Conservation (phyloP, 2,329 filamentous ascomycete genomes). For the Pestalotiopsis sp. region DNA sequence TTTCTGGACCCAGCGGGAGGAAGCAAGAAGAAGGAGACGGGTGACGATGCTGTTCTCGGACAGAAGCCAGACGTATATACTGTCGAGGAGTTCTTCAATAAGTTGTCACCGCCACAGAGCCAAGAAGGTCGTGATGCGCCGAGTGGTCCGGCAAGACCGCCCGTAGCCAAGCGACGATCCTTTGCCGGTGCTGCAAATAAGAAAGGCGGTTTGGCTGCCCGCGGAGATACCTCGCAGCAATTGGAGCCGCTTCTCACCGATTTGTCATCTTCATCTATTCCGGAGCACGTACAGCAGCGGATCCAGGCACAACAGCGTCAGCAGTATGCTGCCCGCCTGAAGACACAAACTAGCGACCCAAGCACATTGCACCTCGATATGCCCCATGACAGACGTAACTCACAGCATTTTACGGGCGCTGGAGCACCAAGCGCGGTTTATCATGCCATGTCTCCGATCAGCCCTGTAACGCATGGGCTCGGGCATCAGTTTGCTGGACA, state of each 20-base stretch:
- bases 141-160: constrained; percentile 21
- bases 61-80: constrained; percentile 90
- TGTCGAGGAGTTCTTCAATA: constrained; percentile 92
- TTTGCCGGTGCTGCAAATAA: constrained; percentile 27
- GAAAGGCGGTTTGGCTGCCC: constrained; percentile 38
- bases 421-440: constrained; percentile 34
- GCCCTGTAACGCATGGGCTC: constrained; percentile 45
- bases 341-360: constrained; percentile 43
- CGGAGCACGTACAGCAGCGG: constrained; percentile 37
- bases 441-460: constrained; percentile 54
- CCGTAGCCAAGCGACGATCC: constrained; percentile 39
- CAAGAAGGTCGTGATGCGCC: constrained; percentile 43
- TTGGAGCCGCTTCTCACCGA: constrained; percentile 44
- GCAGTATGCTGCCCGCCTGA: constrained; percentile 41
- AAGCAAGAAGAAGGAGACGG: constrained; percentile 71
- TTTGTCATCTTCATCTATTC: constrained; percentile 26
- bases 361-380: constrained; percentile 38
- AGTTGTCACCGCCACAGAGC: constrained; percentile 67
- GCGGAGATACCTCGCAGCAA: constrained; percentile 34
- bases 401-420: constrained; percentile 40
- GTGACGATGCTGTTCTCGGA: constrained; percentile 85
- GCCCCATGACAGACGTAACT: constrained; percentile 13
- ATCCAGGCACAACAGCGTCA: constrained; percentile 35
- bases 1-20: constrained; percentile 72
- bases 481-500: constrained; percentile 30